A percentile compares a stretch with the other conserved stretches of the same genome.
phyloP scores from a whole-genome alignment of 495 filamentous ascomycete species.

The Echria macrotheca region DNA sequence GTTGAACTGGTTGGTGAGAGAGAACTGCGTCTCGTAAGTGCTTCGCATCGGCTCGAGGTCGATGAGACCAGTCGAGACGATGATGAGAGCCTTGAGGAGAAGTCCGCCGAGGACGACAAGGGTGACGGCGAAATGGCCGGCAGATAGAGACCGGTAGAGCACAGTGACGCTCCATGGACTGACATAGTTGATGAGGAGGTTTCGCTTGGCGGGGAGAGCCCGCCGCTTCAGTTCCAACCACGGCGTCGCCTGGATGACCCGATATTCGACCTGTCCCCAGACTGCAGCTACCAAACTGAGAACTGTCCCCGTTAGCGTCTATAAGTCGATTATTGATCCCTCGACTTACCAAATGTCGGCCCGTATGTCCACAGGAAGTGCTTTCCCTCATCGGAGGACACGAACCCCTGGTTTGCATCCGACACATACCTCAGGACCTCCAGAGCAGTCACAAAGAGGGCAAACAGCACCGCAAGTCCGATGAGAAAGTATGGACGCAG shows the following conservation, averaged over 20 bases:
- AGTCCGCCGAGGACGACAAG: background rate
- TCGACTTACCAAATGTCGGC: background rate
- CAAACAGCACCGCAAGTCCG: background rate
- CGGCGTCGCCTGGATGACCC: background rate
- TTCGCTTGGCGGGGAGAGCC: background rate
- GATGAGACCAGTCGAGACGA: background rate
- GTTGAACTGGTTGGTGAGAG: background rate
- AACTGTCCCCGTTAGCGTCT: background rate
- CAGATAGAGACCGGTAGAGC: background rate
- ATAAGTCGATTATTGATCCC: too few relatives aligned
- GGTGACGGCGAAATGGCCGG: background rate
- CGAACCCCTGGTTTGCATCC: background rate
- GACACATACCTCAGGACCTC: background rate
- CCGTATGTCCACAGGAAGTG: background rate
- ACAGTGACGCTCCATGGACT: background rate
- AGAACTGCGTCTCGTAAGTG: background rate
- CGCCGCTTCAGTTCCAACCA: background rate
- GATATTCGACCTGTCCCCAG: background rate
- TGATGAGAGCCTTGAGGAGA: background rate
- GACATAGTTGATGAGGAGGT: background rate
- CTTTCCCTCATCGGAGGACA: background rate
- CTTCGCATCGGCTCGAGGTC: background rate
- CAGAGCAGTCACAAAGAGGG: background rate
- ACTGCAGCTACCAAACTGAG: background rate
- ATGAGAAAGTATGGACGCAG: background rate